Base-by-base conservation (phyloP, 495 filamentous ascomycete species). In the Aspergillus coremiiformis region DNA sequence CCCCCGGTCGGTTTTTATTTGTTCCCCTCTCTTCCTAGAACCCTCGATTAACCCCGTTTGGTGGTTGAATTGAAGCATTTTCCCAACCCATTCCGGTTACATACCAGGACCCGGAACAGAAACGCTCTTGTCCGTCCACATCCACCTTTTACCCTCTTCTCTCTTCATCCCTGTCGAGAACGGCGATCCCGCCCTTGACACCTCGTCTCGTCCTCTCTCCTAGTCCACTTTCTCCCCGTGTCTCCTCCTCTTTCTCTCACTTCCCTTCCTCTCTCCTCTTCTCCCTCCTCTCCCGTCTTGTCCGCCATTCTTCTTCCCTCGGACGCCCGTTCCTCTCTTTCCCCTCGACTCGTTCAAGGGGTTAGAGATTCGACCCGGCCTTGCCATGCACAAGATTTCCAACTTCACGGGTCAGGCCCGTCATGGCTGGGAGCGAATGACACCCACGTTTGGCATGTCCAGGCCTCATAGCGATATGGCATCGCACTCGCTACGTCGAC, bases 401-500 rank as follows among this genome's bases (percentile, higher is more conserved):
- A 91, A 88, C 73, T 89, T 94, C 62, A 84, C 83, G 58, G 81
- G 82, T 66, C 72, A 75, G 57, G 83, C 83, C 79, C 86, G 90
- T 76, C 89, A 94, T 83, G 91, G 89, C 79, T 87, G 86, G 78
- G 89, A 94, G 75, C 83, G 87, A 78, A 92, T 93, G 82, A 82
- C 81, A 64, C 87, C 86, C 57, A 85, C 87, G 52, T 88, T 89
- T 64, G 82, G 82, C 75, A 89, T 89, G 80, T 85, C 83, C 53
- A 75, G 82, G 64, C 82, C 84, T 62, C 83, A 84, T 61, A 81
- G 84, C 73, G 85, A 88, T 60, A 84, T 91, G 79, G 76, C 84
- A 65, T 78, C 79, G 47, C 79, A 75, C 55, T 80, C 70, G 72
- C 82, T 75, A 69, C 87, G 81, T 78, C 89, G 82, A 64, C 80